Conservation (phyloP, 768 basidiomycete genomes). For the Russula sp. region DNA sequence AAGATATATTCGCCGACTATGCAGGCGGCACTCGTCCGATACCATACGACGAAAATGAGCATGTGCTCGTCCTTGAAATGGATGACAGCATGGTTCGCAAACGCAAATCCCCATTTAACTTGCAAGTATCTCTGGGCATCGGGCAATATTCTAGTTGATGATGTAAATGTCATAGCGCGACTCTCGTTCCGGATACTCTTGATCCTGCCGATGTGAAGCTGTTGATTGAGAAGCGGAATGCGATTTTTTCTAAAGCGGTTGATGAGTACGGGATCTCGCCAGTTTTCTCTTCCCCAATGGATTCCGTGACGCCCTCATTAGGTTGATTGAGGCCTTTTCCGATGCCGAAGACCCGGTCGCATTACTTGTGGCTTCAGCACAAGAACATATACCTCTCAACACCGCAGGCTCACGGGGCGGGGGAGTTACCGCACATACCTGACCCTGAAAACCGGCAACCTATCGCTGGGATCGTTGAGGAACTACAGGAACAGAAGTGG, state of each 20-base stretch:
- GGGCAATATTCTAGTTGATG: neutral
- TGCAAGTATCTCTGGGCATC: constrained; percentile 16
- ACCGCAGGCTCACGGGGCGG: constrained; percentile 36
- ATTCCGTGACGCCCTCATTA: constrained; percentile 33
- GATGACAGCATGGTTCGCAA: constrained; percentile 40
- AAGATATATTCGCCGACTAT: constrained; percentile 9
- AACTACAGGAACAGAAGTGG: constrained; percentile 58
- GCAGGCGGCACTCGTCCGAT: constrained; percentile 31
- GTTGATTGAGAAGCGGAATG: constrained; percentile 28
- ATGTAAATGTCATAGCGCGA: constrained; percentile 9
- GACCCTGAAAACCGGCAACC: constrained; percentile 52
- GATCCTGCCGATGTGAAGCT: constrained; percentile 23
- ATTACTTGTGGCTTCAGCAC: constrained; percentile 64
- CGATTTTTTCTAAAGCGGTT: constrained; percentile 43
- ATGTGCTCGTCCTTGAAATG: constrained; percentile 53
- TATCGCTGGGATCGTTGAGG: constrained; percentile 55
- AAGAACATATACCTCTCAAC: constrained; percentile 68
- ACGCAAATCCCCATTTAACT: neutral
- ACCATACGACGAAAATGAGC: constrained; percentile 43
- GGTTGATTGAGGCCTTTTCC: constrained; percentile 56
- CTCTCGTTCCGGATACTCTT: constrained; percentile 21
- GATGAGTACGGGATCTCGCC: constrained; percentile 45
- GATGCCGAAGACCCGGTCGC: constrained; percentile 56
- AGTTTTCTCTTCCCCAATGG: constrained; percentile 32
- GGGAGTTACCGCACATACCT: constrained; percentile 34